A percentile compares a stretch with the other conserved stretches of the same genome.
Conservation (phyloP, 1,284 basidiomycete species). For the Apiotrichum mycotoxinovorans region DNA sequence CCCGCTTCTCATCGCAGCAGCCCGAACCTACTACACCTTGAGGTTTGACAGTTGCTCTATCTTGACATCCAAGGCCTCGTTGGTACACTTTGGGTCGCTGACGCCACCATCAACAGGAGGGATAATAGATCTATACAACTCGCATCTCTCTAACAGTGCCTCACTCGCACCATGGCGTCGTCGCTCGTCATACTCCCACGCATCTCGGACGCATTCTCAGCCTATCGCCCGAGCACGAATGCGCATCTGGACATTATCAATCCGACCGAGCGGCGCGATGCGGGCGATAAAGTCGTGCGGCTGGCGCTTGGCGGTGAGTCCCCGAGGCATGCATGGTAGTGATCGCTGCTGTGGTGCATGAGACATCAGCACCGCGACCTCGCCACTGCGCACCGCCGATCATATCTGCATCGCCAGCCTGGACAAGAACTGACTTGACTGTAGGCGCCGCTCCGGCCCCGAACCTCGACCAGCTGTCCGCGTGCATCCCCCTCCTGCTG, state of each 20-base stretch:
- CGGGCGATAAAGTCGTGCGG: slow-evolving; percentile 18
- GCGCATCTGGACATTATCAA: slow-evolving; percentile 39
- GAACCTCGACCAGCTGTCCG: neutral
- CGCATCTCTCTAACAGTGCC: no score
- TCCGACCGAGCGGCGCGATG: neutral
- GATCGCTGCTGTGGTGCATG: no score
- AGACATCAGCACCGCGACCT: no score
- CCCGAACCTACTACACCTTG: no score
- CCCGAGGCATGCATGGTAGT: neutral
- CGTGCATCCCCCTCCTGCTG: slow-evolving; percentile 23
- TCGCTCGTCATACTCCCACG: slow-evolving; percentile 29
- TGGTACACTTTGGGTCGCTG: no score
- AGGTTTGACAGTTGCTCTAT: no score
- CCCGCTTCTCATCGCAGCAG: neutral
- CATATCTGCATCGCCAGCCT: no score
- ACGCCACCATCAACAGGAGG: no score
- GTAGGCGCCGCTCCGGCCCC: neutral
- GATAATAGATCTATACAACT: no score
- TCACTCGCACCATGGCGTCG: slow-evolving; percentile 25
- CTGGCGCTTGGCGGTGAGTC: slow-evolving; percentile 24
- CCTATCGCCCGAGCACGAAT: slow-evolving; percentile 36
- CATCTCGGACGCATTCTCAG: slow-evolving; percentile 30
- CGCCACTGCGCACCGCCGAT: no score
- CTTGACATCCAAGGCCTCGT: no score
- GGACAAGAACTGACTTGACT: neutral